Evolutionary conservation across 495 filamentous ascomycete genomes (phyloP), one percentile per base, ranked within the genome.

Genomic region (Penicillium parvum): DNA sequence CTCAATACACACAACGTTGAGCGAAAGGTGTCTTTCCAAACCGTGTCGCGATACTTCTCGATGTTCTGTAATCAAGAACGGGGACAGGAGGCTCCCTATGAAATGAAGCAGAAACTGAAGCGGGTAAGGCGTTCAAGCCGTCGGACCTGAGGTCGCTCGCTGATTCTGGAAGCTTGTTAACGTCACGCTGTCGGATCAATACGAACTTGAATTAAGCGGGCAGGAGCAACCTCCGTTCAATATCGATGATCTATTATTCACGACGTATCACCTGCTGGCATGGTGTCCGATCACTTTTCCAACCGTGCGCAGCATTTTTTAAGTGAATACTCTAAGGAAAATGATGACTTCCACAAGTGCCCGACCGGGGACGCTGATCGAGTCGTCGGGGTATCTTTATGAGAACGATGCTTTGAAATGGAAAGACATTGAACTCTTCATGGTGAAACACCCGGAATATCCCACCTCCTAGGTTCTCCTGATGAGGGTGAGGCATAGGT

Each of bases 361-460:
- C 5, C 35, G 48, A 32, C 48, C 50, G 21, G 22, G 53, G 18
- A 61, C 45, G 3, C 28, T 61, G 1, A 19, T 57, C 8, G 30
- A 48, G 19, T 53, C 53, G 16, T 44, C 36, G 2, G 40, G 57
- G 14, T 61, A 61, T 39, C 35, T 50, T 6, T 32, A 37, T 16
- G 17, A 18, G 9, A 54, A 55, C 16, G 43, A 61, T 38, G 32
- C 57, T 4, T 40, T 57, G 25, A 55, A 55, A 53, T 61, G 32
- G 50, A 50, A 55, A 33, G 46, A 57, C 46, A 55, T 61, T 40
- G 33, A 59, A 11, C 42, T 59, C 9, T 59, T 40, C 33, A 59
- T 55, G 19, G 49, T 59, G 19, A 59, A 54, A 28, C 12, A 57
- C 27, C 53, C 51, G 3, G 39, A 61, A 19, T 6, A 57, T 47